Evolutionary conservation across 2,329 filamentous ascomycete genomes (phyloP).

Genomic region (Pezicula rhizophila): DNA sequence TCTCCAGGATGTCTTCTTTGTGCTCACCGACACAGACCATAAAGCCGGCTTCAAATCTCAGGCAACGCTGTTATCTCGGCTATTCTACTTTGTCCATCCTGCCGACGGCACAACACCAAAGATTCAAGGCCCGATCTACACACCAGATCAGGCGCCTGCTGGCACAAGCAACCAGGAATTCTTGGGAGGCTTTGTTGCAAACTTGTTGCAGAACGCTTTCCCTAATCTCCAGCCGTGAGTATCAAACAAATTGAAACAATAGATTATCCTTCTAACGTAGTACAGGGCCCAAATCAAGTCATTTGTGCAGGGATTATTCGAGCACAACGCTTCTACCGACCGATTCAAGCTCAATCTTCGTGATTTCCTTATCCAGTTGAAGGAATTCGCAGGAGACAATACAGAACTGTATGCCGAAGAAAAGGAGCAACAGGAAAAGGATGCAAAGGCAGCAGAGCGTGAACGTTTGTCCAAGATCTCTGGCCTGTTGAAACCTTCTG

Average conservation of each 20-base stretch:
- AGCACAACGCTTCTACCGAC: constrained; percentile 79
- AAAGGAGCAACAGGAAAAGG: constrained; percentile 83
- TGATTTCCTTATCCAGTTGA: constrained; percentile 94
- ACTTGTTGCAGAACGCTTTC: constrained; percentile 82
- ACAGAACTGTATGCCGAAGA: constrained; percentile 90
- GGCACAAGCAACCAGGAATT: constrained; percentile 91
- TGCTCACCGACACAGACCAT: constrained; percentile 94
- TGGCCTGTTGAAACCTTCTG: constrained; percentile 93
- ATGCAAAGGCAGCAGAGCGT: constrained; percentile 81
- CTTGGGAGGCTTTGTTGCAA: constrained; percentile 79
- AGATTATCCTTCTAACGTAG: constrained; percentile 28
- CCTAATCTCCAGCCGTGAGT: constrained; percentile 84
- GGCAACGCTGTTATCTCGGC: constrained; percentile 84
- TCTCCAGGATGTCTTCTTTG: constrained; percentile 96
- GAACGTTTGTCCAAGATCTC: constrained; percentile 93
- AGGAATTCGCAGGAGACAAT: constrained; percentile 95
- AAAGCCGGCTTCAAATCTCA: constrained; percentile 99
- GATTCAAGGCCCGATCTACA: constrained; percentile 88
- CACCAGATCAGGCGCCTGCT: constrained; percentile 70
- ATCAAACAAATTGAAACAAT: not conserved
- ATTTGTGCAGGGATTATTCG: constrained; percentile 87
- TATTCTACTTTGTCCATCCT: constrained; percentile 91
- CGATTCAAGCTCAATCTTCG: constrained; percentile 94
- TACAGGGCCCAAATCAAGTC: constrained; percentile 74
- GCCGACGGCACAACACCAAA: constrained; percentile 66